Evolutionary conservation across 2,329 filamentous ascomycete genomes (phyloP), one percentile per base, ranked within the genome.

Genomic region (Nannizziopsis barbatae): DNA sequence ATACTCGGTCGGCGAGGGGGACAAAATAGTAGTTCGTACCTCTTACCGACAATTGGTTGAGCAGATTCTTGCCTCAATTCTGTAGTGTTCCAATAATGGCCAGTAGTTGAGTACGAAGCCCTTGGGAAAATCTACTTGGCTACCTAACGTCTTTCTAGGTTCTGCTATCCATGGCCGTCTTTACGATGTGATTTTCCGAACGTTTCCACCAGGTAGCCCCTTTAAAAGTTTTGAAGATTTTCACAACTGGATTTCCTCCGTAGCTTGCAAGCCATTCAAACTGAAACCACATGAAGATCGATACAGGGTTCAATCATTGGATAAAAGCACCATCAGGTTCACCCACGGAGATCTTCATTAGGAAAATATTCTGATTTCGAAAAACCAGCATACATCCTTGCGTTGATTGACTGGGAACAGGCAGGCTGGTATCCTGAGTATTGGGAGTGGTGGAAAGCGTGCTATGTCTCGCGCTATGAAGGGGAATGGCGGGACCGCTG

Each of bases 241-340:
- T 45, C 60, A 64, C 45, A 55, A 63, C 30, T 63, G 61, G 60
- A 63, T 60, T 27, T 59, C 52, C 33, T 57, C 57, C 22, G 55
- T 60, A 15, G 17, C 38, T 27, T 8, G 35, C 41, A 55, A 57
- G 44, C 9, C 5, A 5, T 22, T 41, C 8, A 11, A 41, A n/a
- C 3, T 22, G 27, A 52, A 50, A 48, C 52, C 30, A 18, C 56
- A 56, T 52, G 20, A 50, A 12, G 55, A 62, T 53, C 59, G 58
- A 14, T 49, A 59, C 39, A 59, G 61, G 20, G 31, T 60, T 40
- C 51, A 60, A 2, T 53, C 64, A 5, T 57, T 58, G 2, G 60
- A 63, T 53, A 50, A 60, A 47, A 51, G 56, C 46, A 45, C 52
- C 5, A 64, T 66, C 30, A 60, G 56, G 27, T 64, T 64, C 45